These are phyloP conservation scores for Apostasia ramifera DNA, from an alignment of 106 monocot species.

Conservation along the genomic window DNA sequence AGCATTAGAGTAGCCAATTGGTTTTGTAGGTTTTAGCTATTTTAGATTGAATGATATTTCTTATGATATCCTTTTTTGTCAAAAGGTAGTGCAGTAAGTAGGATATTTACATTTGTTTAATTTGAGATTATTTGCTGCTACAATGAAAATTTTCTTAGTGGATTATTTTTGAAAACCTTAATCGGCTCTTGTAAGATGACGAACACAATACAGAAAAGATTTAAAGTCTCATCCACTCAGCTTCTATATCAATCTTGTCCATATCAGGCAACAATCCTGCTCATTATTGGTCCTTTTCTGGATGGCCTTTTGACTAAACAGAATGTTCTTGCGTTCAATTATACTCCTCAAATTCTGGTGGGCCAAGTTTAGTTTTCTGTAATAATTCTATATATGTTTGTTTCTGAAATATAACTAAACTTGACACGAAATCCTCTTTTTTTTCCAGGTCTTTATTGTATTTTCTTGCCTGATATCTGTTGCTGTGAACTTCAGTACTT, in stretches of 20 bases:
- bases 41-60: too few relatives aligned
- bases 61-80: too few relatives aligned
- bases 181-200: slow-evolving; percentile 60
- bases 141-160: background rate
- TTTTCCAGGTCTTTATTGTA: slow-evolving; percentile 48
- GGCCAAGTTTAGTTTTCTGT: background rate
- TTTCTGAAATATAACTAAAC: background rate
- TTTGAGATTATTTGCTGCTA: too few relatives aligned
- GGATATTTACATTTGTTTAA: too few relatives aligned
- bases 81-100: too few relatives aligned
- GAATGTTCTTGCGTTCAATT: slow-evolving; percentile 69
- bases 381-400: background rate
- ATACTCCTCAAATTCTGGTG: slow-evolving; percentile 67
- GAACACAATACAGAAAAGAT: slow-evolving; percentile 76
- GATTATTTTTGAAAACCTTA: slow-evolving; percentile 24
- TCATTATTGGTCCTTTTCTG: slow-evolving; percentile 61
- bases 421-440: background rate
- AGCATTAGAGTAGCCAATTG: too few relatives aligned
- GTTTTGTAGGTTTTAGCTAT: too few relatives aligned
- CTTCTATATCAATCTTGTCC: slow-evolving; percentile 73
- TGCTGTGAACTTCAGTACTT: slow-evolving; percentile 72
- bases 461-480: slow-evolving; percentile 64
- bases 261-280: slow-evolving; percentile 54
- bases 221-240: slow-evolving; percentile 73
- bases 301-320: slow-evolving; percentile 57